phyloP scores from a whole-genome alignment of 73 alveolate species.

The Paramecium sexaurelia region DNA sequence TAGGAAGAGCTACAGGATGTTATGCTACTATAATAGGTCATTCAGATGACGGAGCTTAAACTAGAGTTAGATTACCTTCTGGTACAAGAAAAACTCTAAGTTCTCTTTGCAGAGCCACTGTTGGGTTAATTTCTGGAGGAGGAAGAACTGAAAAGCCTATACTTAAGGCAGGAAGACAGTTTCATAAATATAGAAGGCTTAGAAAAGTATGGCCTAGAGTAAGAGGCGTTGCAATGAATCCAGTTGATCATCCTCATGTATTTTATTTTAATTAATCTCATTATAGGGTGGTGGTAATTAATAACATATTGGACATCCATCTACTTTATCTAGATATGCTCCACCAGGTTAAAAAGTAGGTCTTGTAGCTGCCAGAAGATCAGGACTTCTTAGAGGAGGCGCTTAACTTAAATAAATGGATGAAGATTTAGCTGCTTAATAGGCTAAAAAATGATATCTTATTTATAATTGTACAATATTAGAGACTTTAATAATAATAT shows the following conservation, averaged over 20 bases:
- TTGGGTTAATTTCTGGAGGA: slow-evolving; percentile 94
- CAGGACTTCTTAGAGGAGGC: slow-evolving; percentile 92
- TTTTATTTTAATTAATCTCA: not conserved
- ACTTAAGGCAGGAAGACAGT: slow-evolving; percentile 94
- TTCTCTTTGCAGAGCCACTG: slow-evolving; percentile 93
- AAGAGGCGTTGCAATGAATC: slow-evolving; percentile 98
- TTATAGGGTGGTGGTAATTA: slow-evolving; percentile 96
- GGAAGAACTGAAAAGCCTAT: slow-evolving; percentile 97
- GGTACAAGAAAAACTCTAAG: slow-evolving; percentile 90
- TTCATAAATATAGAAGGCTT: slow-evolving; percentile 92
- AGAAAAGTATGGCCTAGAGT: slow-evolving; percentile 95
- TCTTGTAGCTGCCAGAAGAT: slow-evolving; percentile 94
- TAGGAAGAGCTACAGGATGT: slow-evolving; percentile 96
- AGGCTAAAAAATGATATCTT: slow-evolving; percentile 19
- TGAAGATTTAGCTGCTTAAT: slow-evolving; percentile 22
- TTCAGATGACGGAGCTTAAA: slow-evolving; percentile 87
- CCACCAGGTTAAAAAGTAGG: slow-evolving; percentile 97
- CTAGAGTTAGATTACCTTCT: slow-evolving; percentile 85
- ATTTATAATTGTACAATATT: not conserved
- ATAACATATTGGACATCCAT: slow-evolving; percentile 97
- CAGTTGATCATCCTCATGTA: slow-evolving; percentile 98
- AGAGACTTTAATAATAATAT: not conserved
- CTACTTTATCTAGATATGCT: slow-evolving; percentile 92
- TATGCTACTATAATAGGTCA: slow-evolving; percentile 93
- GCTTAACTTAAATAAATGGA: slow-evolving; percentile 15